Evolutionary conservation across 2,329 filamentous ascomycete species (phyloP), one percentile per base, ranked within the genome.

Genomic region (Talaromyces pinophilus): DNA sequence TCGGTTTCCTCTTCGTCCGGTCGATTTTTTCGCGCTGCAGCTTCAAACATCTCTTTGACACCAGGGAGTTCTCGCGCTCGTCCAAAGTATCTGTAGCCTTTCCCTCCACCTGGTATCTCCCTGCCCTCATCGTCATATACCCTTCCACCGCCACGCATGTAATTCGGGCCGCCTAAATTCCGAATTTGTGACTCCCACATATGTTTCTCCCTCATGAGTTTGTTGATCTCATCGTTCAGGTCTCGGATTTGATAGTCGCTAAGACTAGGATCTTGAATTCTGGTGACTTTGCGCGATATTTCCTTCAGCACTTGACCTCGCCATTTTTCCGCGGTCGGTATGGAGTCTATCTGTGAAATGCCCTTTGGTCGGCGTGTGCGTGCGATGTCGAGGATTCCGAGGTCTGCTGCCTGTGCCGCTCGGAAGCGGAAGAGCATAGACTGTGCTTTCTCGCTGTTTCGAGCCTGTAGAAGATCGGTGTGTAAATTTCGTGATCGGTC

Each of bases 371-470:
- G 92, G 11, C 93, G 92, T 8, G 92, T 90, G 69, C 93, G 92
- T 67, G 92, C 91, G 33, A 91, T 91, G 83, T 98, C 94, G 81
- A 99, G 92, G 79, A 98, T 97, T 76, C 94, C 94, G 59, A 97
- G 87, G 82, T 97, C 93, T 70, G 93, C 92, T 71, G 94, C 94
- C 87, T 98, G 95, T 73, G 94, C 92, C 76, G 96, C 95, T 79
- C 95, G 92, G 85, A 99, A 99, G 85, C 95, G 94, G 84, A 97
- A 99, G 80, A 99, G 94, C 94, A 99, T 99, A 59, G 93, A 97
- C 84, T 99, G 95, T 75, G 95, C 94, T 81, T 98, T 99, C 86
- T 98, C 94, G 55, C 92, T 94, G 81, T 98, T 97, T 77, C 94
- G 94, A 76, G 94, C 93, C 94, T 93, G 72, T 25, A 40, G 60